phyloP scores from a whole-genome alignment of 2,329 filamentous ascomycete genomes.

The Rhynchosporium secalis region DNA sequence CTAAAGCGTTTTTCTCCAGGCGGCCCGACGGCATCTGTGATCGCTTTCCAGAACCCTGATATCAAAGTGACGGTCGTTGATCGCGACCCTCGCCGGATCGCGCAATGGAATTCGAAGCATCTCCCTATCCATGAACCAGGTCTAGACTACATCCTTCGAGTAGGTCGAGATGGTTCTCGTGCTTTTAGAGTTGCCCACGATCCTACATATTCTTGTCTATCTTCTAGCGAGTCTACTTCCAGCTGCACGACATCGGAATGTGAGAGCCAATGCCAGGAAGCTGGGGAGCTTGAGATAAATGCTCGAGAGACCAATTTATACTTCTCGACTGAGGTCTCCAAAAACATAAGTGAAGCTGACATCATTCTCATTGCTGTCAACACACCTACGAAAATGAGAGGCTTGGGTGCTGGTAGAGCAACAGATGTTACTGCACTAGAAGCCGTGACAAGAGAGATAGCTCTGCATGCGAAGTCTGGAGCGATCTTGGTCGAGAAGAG shows the following conservation, averaged over 20 bases:
- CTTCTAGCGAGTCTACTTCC: slow-evolving; percentile 43
- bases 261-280: slow-evolving; percentile 35
- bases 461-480: slow-evolving; percentile 62
- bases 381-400: slow-evolving; percentile 73
- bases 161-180: slow-evolving; percentile 57
- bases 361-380: slow-evolving; percentile 76
- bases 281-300: slow-evolving; percentile 41
- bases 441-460: slow-evolving; percentile 66
- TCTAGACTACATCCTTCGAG: slow-evolving; percentile 65
- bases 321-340: slow-evolving; percentile 69
- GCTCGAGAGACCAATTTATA: slow-evolving; percentile 64
- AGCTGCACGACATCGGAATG: slow-evolving; percentile 40
- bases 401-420: slow-evolving; percentile 67
- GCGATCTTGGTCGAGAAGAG: slow-evolving; percentile 81
- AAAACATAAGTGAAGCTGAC: slow-evolving; percentile 65
- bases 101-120: slow-evolving; percentile 70
- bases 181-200: background rate
- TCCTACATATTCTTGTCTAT: slow-evolving; percentile 42
- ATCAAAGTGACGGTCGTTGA: slow-evolving; percentile 76
- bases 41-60: slow-evolving; percentile 71
- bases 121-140: slow-evolving; percentile 77
- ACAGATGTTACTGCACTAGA: slow-evolving; percentile 74
- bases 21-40: slow-evolving; percentile 72
- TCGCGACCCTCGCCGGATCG: slow-evolving; percentile 63
- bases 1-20: slow-evolving; percentile 43